These are phyloP conservation scores for Tetrahymena malaccensis DNA, from an alignment of 73 alveolate genomes.

Conservation along the genomic window DNA sequence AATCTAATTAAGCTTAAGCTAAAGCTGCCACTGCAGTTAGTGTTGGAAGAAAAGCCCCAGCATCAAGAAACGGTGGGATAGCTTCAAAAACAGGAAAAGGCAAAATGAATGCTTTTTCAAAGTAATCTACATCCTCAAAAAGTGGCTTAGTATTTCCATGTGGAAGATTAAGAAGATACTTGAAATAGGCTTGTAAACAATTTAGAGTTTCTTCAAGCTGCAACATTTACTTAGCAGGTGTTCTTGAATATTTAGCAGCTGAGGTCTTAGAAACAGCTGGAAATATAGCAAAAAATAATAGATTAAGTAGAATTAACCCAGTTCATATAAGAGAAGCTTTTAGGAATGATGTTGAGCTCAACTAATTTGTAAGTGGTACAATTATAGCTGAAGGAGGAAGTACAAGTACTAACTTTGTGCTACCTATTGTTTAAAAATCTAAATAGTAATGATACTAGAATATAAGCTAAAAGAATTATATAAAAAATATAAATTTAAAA, in stretches of 20 bases:
- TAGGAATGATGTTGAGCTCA: slow-evolving; percentile 61
- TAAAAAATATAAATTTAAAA: no score
- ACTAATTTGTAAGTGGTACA: slow-evolving; percentile 62
- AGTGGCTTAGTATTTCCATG: slow-evolving; percentile 86
- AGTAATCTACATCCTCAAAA: slow-evolving; percentile 26
- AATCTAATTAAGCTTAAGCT: neutral
- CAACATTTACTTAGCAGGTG: slow-evolving; percentile 65
- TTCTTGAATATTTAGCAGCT: slow-evolving; percentile 64
- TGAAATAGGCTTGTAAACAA: slow-evolving; percentile 30
- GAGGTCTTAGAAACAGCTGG: slow-evolving; percentile 79
- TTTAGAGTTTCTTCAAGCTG: neutral
- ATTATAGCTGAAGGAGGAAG: slow-evolving; percentile 71
- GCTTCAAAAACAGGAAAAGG: neutral
- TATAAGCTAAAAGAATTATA: no score
- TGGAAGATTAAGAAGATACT: slow-evolving; percentile 65
- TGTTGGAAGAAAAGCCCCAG: neutral
- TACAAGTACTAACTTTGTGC: neutral
- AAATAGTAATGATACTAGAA: neutral
- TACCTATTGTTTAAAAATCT: neutral
- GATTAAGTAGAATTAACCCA: slow-evolving; percentile 57
- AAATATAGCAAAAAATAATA: slow-evolving; percentile 54
- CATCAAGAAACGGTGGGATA: neutral
- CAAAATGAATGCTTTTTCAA: slow-evolving; percentile 11
- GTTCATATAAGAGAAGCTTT: slow-evolving; percentile 62
- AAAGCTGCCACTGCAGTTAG: neutral